phyloP scores from a whole-genome alignment of 352 stramenopile species.

The Phytopythium cucurbitacearum region DNA sequence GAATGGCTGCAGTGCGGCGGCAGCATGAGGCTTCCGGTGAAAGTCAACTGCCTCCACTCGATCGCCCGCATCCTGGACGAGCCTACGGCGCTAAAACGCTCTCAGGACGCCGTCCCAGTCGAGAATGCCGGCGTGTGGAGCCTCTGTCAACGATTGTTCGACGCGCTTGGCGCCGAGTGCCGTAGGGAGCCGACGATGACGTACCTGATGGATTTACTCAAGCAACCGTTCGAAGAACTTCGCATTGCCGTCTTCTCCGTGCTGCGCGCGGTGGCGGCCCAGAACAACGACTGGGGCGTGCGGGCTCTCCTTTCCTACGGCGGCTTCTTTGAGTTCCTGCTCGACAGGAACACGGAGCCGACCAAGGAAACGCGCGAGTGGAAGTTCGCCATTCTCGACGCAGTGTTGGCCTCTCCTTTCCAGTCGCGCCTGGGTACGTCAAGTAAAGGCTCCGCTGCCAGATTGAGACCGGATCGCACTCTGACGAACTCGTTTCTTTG shows the following conservation, averaged over 20 bases:
- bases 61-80: conserved; percentile 52
- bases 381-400: conserved; percentile 87
- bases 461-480: not conserved
- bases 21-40: conserved; percentile 68
- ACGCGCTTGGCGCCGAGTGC: conserved; percentile 49
- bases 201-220: conserved; percentile 72
- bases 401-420: conserved; percentile 66
- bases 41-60: conserved; percentile 71
- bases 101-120: conserved; percentile 24
- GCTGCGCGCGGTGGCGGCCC: conserved; percentile 70
- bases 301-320: conserved; percentile 62
- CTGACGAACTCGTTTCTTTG: not conserved
- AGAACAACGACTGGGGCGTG: conserved; percentile 79
- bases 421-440: conserved; percentile 47
- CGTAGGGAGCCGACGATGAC: conserved; percentile 50
- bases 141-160: conserved; percentile 62
- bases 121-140: conserved; percentile 68
- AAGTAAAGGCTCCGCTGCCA: not conserved
- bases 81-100: conserved; percentile 36
- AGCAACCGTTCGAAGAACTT: conserved; percentile 81
- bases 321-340: conserved; percentile 82
- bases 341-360: conserved; percentile 76
- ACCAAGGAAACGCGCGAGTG: conserved; percentile 84
- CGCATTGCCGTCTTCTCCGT: conserved; percentile 71
- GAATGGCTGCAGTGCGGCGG: conserved; percentile 48